phyloP scores from a whole-genome alignment of 1,284 basidiomycete species.

The Grifola frondosa region DNA sequence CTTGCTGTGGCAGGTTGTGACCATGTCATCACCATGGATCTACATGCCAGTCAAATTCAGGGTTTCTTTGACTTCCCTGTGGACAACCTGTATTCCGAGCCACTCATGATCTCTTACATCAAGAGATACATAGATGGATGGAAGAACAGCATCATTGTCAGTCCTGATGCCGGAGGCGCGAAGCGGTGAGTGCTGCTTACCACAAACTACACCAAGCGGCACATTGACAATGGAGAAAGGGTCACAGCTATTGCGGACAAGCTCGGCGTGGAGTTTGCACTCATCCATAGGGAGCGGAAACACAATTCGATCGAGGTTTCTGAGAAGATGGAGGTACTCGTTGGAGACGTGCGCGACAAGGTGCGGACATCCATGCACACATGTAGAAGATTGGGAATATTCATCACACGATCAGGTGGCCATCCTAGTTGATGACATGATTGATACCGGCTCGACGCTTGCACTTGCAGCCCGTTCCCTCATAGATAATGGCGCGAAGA shows the following conservation, averaged over 20 bases:
- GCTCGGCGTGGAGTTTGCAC: conserved; percentile 92
- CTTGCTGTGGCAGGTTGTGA: conserved; percentile 95
- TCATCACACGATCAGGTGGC: conserved; percentile 57
- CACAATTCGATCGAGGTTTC: conserved; percentile 55
- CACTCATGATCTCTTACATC: conserved; percentile 87
- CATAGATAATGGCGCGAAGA: conserved; percentile 84
- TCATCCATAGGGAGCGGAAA: conserved; percentile 92
- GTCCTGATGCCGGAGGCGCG: conserved; percentile 96
- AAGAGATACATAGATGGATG: conserved; percentile 86
- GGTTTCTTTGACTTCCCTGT: conserved; percentile 99
- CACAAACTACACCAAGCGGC: conserved; percentile 4
- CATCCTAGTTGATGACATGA: conserved; percentile 98
- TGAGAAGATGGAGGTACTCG: conserved; percentile 90
- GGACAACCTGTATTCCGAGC: conserved; percentile 93
- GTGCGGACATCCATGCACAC: conserved; percentile 36
- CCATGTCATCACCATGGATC: conserved; percentile 98
- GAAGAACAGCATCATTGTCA: conserved; percentile 91
- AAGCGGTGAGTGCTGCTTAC: conserved; percentile 70
- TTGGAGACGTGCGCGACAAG: conserved; percentile 95
- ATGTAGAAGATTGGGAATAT: background rate
- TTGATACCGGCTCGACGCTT: conserved; percentile 92
- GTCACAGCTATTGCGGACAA: conserved; percentile 95
- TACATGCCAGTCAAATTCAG: conserved; percentile 98
- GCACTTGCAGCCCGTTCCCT: conserved; percentile 84
- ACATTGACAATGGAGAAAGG: conserved; percentile 40